Percentiles rank a stretch among this genome's conserved stretches.
Conservation (phyloP, 805 yeast genomes). For the Starmerella asiatica region DNA sequence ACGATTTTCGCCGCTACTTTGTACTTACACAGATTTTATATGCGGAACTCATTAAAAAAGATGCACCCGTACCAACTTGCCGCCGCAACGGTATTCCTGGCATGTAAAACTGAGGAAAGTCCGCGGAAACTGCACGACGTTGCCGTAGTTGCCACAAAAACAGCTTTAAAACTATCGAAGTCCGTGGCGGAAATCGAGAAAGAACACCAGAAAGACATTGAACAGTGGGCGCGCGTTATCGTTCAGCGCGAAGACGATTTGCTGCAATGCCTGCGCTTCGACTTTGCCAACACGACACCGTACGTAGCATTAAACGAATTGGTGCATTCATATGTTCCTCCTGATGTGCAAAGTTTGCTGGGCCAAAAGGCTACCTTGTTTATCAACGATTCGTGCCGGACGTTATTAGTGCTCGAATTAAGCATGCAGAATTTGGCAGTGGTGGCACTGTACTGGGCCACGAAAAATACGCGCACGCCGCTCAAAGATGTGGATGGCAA, state of each 20-base stretch:
- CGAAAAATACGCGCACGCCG: constrained; percentile 7
- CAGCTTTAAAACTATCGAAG: constrained; percentile 33
- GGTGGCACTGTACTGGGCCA: constrained; percentile 29
- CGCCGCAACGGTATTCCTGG: constrained; percentile 39
- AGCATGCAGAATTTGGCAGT: constrained; percentile 28
- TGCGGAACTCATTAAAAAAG: constrained; percentile 32
- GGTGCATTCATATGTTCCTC: constrained; percentile 8
- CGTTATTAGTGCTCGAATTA: constrained; percentile 26
- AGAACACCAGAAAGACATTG: constrained; percentile 36
- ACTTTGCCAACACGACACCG: constrained; percentile 34
- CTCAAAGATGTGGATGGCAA: constrained; percentile 11
- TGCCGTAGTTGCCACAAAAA: constrained; percentile 36
- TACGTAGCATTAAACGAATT: constrained; percentile 17
- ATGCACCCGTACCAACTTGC: constrained; percentile 40
- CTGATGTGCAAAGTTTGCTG: constrained; percentile 8
- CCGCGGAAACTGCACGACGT: constrained; percentile 37
- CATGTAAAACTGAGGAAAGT: constrained; percentile 42
- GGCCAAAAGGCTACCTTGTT: constrained; percentile 19
- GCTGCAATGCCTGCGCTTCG: constrained; percentile 37
- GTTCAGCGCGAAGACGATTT: constrained; percentile 35
- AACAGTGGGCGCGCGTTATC: constrained; percentile 40
- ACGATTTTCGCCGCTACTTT: constrained; percentile 38
- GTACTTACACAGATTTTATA: constrained; percentile 40
- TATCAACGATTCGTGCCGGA: constrained; percentile 30
- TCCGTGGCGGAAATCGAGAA: constrained; percentile 26